A percentile compares a stretch with the other conserved stretches of the same genome.
Conservation (phyloP, 352 stramenopile species). For the Globisporangium acanthophoron region DNA sequence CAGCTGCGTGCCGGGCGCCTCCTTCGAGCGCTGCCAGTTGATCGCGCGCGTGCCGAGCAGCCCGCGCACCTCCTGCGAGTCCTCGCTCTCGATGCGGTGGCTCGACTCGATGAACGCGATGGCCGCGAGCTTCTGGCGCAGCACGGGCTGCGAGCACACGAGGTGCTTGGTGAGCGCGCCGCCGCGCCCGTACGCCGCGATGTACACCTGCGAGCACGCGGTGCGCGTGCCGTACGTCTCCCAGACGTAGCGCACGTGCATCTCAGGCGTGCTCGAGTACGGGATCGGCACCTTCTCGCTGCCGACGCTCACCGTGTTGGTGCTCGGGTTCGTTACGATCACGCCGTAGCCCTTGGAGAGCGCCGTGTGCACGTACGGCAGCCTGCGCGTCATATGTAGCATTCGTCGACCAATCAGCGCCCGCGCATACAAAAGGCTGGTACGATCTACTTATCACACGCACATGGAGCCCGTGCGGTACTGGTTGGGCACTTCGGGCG, state of each 20-base stretch:
- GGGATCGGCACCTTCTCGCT: slow-evolving; percentile 74
- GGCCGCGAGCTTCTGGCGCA: slow-evolving; percentile 57
- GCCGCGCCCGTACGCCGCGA: slow-evolving; percentile 70
- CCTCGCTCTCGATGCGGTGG: slow-evolving; percentile 57
- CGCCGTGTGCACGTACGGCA: slow-evolving; percentile 75
- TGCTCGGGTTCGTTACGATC: slow-evolving; percentile 77
- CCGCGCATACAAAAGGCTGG: no score
- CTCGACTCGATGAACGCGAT: slow-evolving; percentile 83
- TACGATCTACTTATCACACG: not conserved
- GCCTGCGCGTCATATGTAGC: slow-evolving; percentile 11
- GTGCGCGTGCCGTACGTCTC: slow-evolving; percentile 72
- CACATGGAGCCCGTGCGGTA: slow-evolving; percentile 81
- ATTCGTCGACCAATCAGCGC: not conserved
- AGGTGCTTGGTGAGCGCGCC: slow-evolving; percentile 71
- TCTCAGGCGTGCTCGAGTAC: slow-evolving; percentile 66
- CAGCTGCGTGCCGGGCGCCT: slow-evolving; percentile 60
- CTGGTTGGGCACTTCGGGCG: slow-evolving; percentile 60
- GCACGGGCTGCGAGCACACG: slow-evolving; percentile 57
- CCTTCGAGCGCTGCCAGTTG: slow-evolving; percentile 77
- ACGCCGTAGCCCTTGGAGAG: slow-evolving; percentile 77
- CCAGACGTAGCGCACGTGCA: slow-evolving; percentile 80
- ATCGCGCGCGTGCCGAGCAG: slow-evolving; percentile 68
- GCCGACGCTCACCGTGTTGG: slow-evolving; percentile 65
- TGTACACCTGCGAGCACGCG: slow-evolving; percentile 72
- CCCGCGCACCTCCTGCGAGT: slow-evolving; percentile 59